Base-by-base conservation (phyloP, 257 asterid species). In the Leonotis leonurus region DNA sequence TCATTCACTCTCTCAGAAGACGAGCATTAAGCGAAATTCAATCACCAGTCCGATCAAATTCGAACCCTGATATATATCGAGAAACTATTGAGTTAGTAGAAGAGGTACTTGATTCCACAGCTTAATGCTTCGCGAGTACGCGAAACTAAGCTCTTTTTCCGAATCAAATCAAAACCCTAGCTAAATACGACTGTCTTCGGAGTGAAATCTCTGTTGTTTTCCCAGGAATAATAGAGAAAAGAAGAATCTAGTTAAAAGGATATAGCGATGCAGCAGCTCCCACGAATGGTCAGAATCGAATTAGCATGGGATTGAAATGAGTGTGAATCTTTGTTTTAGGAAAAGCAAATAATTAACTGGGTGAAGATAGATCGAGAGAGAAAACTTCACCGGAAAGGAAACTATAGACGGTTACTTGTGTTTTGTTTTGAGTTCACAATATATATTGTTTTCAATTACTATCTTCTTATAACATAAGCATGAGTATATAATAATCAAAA, bases 141-240 rank as follows among this genome's bases (percentile, higher is more conserved):
- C 20, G 17, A 41, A 46, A 29, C 17, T 33, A 30, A 61, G 57
- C 58, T 44, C 51, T 14, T 39, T n/a, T 60, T 8, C 35, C 33
- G 4, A 67, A 74, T 70, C 79, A 60, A 65, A 63, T 64, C 33
- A 37, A 73, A 70, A 65, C 73, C 79, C 79, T 65, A 66, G 35
- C 55, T 30, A 7, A 56, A 48, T 27, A 37, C 22, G 27, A 69
- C 49, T 40, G 8, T 1, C 27, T 37, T 12, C 43, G 46, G 51
- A 63, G 44, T 3, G 44, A 39, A 49, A 14, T 35, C 27, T 17
- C 22, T 14, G 30, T 26, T 62, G 50, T 49, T 24, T 51, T 63
- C 40, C 27, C 45, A 29, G 52, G 24, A 64, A 64, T 64, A 48
- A 44, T 64, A 54, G n/a, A 55, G 25, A 53, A 33, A 30, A 32